Base-by-base conservation (phyloP, 2,329 filamentous ascomycete species). In the Ophiocordyceps camponoti-rufipedis region DNA sequence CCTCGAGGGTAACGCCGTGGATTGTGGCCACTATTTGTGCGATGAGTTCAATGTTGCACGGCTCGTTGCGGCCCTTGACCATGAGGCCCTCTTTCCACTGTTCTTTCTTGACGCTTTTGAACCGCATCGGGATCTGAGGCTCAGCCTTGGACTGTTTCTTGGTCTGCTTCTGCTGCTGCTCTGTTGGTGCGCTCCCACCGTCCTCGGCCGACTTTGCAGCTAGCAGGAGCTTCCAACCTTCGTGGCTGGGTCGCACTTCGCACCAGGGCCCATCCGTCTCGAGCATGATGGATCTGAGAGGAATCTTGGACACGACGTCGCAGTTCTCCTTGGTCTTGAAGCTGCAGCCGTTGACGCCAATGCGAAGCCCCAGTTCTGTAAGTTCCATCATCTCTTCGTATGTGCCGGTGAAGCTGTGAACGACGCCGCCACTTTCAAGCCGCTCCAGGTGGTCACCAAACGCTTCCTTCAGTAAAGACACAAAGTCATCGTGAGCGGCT, bases 191-290 rank as follows among this genome's bases (percentile, higher is more conserved):
- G 18, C 28, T 28, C 11, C n/a, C 33, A 18, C 14, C 16, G 9
- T 58, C 54, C 2, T 51, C 50, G 14, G 52, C 48, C 1, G 52
- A 45, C 52, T 62, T 65, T 46, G 62, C 62, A 49, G 69, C 65
- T 4, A 75, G 59, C 11, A 78, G 62, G 51, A 81, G 82, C 61
- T 81, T 82, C 54, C 81, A 84, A 2, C 85, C 86, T 29, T 88
- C 87, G 63, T 98, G 89, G 29, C 77, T 85, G 1, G 87, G 81
- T 23, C 91, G 72, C 48, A 98, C 89, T 61, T 98, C 91, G 58
- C 91, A 98, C 84, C 91, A 98, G 3, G 91, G 91, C 2, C 91
- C 91, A 59, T 98, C 91, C 0, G 91, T 98, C 70, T 98, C 91
- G 43, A 98, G 78, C 73, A 96, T 93, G 45, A 98, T 62, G 42